Percentiles rank a stretch among this genome's conserved stretches.
Evolutionary conservation across 1,284 basidiomycete species (phyloP).

Genomic region (Trametes pubescens): DNA sequence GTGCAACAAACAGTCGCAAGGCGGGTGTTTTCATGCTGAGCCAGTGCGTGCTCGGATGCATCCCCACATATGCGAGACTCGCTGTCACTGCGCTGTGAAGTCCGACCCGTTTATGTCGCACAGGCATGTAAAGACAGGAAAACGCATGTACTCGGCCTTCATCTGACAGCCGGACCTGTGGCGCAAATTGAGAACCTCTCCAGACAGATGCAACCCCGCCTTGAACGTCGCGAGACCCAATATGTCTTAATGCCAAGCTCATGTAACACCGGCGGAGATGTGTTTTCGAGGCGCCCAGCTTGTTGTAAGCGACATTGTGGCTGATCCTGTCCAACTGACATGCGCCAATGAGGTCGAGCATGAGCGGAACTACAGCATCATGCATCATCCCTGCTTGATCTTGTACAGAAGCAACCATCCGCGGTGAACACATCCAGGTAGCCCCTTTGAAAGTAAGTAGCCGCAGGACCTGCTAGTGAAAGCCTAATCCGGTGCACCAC

Average conservation of each 20-base stretch:
- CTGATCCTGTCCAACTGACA: constrained; percentile 1
- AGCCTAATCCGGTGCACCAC: constrained; percentile 18
- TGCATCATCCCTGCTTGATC: background rate
- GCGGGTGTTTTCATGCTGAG: background rate
- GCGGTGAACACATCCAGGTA: background rate
- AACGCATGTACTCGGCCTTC: background rate
- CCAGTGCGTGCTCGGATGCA: background rate
- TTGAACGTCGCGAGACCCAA: background rate
- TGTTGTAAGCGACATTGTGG: background rate
- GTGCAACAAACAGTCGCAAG: background rate
- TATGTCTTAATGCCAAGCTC: background rate
- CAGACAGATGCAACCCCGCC: background rate
- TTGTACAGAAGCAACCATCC: background rate
- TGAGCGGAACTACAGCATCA: background rate
- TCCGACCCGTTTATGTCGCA: background rate
- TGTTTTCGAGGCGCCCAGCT: background rate
- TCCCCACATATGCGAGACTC: background rate
- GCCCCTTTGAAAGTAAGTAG: background rate
- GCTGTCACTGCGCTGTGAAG: background rate
- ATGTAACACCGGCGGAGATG: background rate
- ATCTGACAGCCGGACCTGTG: background rate
- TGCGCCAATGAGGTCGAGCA: background rate
- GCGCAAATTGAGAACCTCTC: background rate
- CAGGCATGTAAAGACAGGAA: background rate
- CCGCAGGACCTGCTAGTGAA: background rate